phyloP scores from a whole-genome alignment of 2,329 filamentous ascomycete species.

The Dothistroma pini region DNA sequence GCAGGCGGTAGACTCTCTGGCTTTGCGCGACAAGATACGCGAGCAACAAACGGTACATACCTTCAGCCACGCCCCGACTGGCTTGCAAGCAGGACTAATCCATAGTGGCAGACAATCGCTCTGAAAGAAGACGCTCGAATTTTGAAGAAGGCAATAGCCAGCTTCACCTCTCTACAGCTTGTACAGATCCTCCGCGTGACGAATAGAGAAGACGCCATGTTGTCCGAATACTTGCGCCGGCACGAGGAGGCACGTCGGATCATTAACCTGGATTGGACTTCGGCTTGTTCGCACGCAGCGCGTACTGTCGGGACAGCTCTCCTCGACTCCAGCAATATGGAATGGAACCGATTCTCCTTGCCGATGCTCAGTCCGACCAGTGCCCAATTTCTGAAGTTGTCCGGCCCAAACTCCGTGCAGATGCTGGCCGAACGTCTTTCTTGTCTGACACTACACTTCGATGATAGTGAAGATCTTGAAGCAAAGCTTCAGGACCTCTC shows the following conservation, averaged over 20 bases:
- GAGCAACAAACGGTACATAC: constrained; percentile 42
- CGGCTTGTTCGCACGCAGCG: constrained; percentile 60
- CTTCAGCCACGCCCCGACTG: no score
- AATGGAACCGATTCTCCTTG: constrained; percentile 58
- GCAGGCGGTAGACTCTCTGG: constrained; percentile 21
- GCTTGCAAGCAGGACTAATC: neutral
- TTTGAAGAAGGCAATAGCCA: constrained; percentile 53
- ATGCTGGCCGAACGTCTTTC: constrained; percentile 56
- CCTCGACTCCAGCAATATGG: constrained; percentile 50
- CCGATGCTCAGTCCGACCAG: constrained; percentile 61
- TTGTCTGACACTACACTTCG: constrained; percentile 62
- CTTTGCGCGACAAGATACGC: constrained; percentile 44
- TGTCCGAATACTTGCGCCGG: constrained; percentile 48
- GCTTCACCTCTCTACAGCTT: constrained; percentile 60
- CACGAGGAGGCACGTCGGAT: constrained; percentile 44
- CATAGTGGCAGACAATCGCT: constrained; percentile 42
- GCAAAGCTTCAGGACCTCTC: constrained; percentile 57
- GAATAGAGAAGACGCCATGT: constrained; percentile 55
- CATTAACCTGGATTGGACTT: constrained; percentile 57
- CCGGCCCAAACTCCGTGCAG: constrained; percentile 47
- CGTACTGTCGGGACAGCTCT: constrained; percentile 57
- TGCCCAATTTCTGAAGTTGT: constrained; percentile 49
- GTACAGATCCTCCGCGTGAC: constrained; percentile 62
- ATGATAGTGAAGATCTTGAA: constrained; percentile 55
- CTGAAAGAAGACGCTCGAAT: constrained; percentile 50